Base-by-base conservation (phyloP, 768 basidiomycete species). In the Nidularia sp. region DNA sequence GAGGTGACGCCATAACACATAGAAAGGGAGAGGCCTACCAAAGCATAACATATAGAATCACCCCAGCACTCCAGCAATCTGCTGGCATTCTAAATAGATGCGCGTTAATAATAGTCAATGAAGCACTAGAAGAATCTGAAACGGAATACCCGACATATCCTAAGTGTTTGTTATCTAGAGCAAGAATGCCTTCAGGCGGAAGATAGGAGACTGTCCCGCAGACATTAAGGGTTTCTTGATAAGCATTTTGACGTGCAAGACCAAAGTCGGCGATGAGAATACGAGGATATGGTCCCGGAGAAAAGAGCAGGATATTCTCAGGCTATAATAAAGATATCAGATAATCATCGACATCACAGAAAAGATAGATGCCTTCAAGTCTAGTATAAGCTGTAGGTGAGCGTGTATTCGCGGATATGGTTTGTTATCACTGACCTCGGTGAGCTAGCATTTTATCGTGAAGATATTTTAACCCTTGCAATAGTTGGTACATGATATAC, bases 211-310 rank as follows among this genome's bases (percentile, higher is more conserved):
- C 82, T 0, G 91, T 93, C n/a, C 91, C 91, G 54, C 87, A 91
- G 42, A 90, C 90, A 57, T 90, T 90, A 60, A 90, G 74, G 0
- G 91, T 93, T 61, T 87, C 85, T 74, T 92, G 85, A 60, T 85
- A 84, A 2, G 90, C 83, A 58, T 83, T 84, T 5, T 83, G 81
- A 13, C 90, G 83, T 7, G 91, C 91, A 13, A 92, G 80, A 6
- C 91, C 91, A 62, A 93, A 93, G 66, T 93, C 91, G 15, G 91
- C 91, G 36, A 93, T 85, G 48, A 90, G 76, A 39, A 93, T 83
- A 39, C 86, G 87, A 47, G 91, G 91, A 62, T 90, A 93, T 2
- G 88, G 81, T 7, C 90, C 91, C n/a, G 91, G 88, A 4, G 80
- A 74, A 58, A 83, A 73, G 3, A 93, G 74, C 10, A 93, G 73